phyloP scores from a whole-genome alignment of 2,329 filamentous ascomycete genomes.

The Cladosporium sp. region DNA sequence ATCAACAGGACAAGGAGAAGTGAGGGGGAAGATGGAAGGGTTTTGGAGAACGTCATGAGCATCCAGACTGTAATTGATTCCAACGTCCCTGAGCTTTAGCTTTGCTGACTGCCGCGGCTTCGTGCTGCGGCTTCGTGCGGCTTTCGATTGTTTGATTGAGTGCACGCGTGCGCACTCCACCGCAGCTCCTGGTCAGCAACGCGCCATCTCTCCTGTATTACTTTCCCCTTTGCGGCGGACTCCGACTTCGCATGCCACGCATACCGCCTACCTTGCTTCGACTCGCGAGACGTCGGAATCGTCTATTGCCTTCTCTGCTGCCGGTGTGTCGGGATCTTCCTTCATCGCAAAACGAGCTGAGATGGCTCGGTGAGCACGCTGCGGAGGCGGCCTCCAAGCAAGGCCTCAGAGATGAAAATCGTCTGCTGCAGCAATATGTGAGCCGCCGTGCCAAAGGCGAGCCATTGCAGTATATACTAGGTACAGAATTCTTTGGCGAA shows the following conservation, averaged over 20 bases:
- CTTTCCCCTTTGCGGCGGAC: slow-evolving; percentile 16
- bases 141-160: neutral
- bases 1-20: neutral
- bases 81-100: slow-evolving; percentile 1
- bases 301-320: slow-evolving; percentile 61
- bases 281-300: slow-evolving; percentile 30
- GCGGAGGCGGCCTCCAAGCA: slow-evolving; percentile 26
- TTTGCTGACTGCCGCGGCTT: slow-evolving; percentile 8
- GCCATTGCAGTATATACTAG: slow-evolving; percentile 87
- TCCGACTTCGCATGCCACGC: slow-evolving; percentile 34
- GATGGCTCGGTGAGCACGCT: slow-evolving; percentile 69
- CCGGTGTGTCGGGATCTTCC: slow-evolving; percentile 63
- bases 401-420: neutral
- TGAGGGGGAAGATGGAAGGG: slow-evolving; percentile 1
- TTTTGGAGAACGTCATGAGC: slow-evolving; percentile 19
- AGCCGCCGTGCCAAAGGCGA: slow-evolving; percentile 60
- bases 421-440: slow-evolving; percentile 24
- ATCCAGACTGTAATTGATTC: neutral
- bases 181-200: slow-evolving; percentile 11
- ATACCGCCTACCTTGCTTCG: slow-evolving; percentile 33
- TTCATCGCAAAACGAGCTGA: slow-evolving; percentile 69
- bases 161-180: neutral
- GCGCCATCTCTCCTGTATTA: neutral
- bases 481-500: slow-evolving; percentile 82
- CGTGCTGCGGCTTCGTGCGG: slow-evolving; percentile 16